A percentile compares a stretch with the other conserved stretches of the same genome.
phyloP scores from a whole-genome alignment of 768 basidiomycete species.

The Lyophyllum atratum region DNA sequence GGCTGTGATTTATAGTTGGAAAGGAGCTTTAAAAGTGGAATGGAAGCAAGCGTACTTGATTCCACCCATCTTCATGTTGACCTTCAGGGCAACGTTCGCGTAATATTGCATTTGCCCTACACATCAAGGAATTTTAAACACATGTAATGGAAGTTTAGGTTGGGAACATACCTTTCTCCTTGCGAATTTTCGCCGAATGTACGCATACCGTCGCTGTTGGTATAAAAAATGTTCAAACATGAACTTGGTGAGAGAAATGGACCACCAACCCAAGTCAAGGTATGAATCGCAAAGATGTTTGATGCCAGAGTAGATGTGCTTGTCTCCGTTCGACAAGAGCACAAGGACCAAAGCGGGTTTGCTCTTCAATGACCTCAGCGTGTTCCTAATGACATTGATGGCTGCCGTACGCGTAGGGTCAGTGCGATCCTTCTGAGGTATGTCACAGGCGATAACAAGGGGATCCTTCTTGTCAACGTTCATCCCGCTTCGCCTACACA shows the following conservation, averaged over 20 bases:
- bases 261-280: conserved; percentile 53
- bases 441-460: conserved; percentile 35
- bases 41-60: conserved; percentile 54
- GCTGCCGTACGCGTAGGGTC: conserved; percentile 59
- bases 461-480: conserved; percentile 40
- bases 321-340: conserved; percentile 69
- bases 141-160: conserved; percentile 27
- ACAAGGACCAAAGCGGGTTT: conserved; percentile 65
- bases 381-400: conserved; percentile 42
- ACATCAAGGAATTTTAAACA: conserved; percentile 19
- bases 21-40: not conserved
- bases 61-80: conserved; percentile 84
- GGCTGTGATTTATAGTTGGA: conserved; percentile 28
- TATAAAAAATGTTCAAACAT: not conserved
- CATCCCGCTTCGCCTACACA: conserved; percentile 72
- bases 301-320: conserved; percentile 74
- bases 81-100: conserved; percentile 80
- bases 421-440: conserved; percentile 51
- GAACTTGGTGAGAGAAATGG: not conserved
- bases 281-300: conserved; percentile 71
- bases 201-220: conserved; percentile 68
- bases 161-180: conserved; percentile 49
- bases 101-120: conserved; percentile 68
- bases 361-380: conserved; percentile 39
- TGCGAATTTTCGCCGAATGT: conserved; percentile 70